Conservation (phyloP, 345 rosid species). For the Rhizophora mangle region DNA sequence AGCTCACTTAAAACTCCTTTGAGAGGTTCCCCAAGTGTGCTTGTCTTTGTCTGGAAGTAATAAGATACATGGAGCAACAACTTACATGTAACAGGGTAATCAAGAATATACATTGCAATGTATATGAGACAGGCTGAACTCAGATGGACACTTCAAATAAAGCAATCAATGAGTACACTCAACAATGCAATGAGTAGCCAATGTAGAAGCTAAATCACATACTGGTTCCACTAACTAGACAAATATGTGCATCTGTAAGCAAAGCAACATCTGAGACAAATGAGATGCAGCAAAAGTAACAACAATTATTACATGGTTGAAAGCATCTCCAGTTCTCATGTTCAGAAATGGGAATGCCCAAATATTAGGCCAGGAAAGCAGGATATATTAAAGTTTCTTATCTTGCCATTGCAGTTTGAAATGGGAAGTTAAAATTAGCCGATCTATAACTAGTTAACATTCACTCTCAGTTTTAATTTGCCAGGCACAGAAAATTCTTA, state of each 20-base stretch:
- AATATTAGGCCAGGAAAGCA: no score
- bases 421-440: no score
- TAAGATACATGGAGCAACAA: background rate
- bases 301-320: background rate
- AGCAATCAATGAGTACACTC: background rate
- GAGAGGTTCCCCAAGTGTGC: constrained; percentile 34
- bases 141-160: background rate
- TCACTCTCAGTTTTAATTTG: background rate
- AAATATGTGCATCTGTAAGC: background rate
- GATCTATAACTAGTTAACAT: background rate
- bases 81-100: background rate
- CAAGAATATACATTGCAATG: background rate
- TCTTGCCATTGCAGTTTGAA: no score
- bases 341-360: background rate
- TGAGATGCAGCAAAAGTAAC: background rate
- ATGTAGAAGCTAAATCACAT: background rate
- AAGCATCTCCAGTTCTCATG: background rate
- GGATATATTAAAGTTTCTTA: no score
- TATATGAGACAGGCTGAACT: background rate
- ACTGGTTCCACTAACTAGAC: background rate
- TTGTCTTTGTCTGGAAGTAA: constrained; percentile 43
- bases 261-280: background rate
- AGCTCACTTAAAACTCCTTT: constrained; percentile 37
- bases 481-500: background rate
- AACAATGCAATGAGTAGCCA: background rate